Evolutionary conservation across 2,329 filamentous ascomycete species (phyloP), one percentile per base, ranked within the genome.

Genomic region (Myriosclerotinia scirpicola): DNA sequence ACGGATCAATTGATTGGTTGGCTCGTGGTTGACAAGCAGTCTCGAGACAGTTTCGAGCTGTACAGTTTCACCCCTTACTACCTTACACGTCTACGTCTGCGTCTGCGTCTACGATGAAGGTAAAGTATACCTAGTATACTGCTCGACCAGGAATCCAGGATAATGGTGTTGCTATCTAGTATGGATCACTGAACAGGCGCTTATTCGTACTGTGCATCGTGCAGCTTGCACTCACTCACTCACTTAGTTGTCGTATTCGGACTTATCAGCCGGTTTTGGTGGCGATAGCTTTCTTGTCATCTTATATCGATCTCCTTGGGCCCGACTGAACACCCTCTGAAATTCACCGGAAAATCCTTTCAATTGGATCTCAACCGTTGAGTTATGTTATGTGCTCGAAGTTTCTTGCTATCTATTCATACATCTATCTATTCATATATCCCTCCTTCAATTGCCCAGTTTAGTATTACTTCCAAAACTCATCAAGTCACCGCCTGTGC

Each of bases 391-490:
- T 63, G 11, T 44, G 60, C 17, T 46, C 14, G 30, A 26, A 61
- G 44, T 55, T 11, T 30, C 22, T 55, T 63, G 34, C 46, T 40
- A 54, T 30, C 38, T n/a, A 15, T 53, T 30, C 9, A 34, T 30
- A 26, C 8, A 7, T 50, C 46, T 50, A 7, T 50, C 46, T 50
- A 50, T 20, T 15, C 5, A 50, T 50, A 6, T 44, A 36, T 8
- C 3, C 20, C 20, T n/a, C n/a, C 26, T 55, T 44, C 6, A 58
- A 30, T 30, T 50, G 5, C 53, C 30, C 44, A 44, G 15, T 55
- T 55, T 7, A 30, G 48, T 26, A 52, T 36, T 30, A 7, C 36
- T 65, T 58, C 62, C 53, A 42, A 58, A 40, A 34, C 53, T 52
- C 34, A 58, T 58, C 58, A 6, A 34, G n/a, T 56, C 42, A 58